Evolutionary conservation across 1,139 yeast species (phyloP), one percentile per base, ranked within the genome.

Genomic region (Debaryomyces subglobosus): DNA sequence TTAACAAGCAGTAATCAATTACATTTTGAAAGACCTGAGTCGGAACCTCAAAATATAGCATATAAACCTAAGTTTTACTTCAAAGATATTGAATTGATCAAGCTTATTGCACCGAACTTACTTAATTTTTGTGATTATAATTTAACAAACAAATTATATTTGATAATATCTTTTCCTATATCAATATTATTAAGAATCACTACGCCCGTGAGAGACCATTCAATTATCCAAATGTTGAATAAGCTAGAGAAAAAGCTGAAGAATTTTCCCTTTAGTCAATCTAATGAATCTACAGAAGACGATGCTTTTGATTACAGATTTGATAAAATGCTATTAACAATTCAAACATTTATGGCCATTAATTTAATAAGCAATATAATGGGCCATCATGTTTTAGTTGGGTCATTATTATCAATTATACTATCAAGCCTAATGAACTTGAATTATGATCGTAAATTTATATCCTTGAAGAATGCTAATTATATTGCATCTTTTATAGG

Each of bases 401-500:
- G 55, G 3, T n/a, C 53, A 10, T 5, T 53, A 10, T 5, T 50
- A 3, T 56, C 53, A 50, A 42, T 45, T 46, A 45, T 43, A 42
- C 32, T 49, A 49, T 8, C 54, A 44, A 20, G 38, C 34, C 7
- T 46, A 23, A 9, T 49, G 49, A 12, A 49, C 42, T 8, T 29
- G 38, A 12, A 45, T 43, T 41, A 56, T 41, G 37, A 46, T 9
- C 20, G 44, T 12, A 45, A 45, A 15, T 36, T 42, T 33, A 30
- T 44, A 8, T 5, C 35, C 13, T 24, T 59, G n/a, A 57, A 53
- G 27, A 12, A 49, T 6, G 53, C 73, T 41, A 73, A 76, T 51
- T 59, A 72, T 44, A 13, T 64, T 2, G 59, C 75, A 2, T 64
- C 89, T 0, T 51, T 75, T 1, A 35, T 78, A 2, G 97, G 97